Evolutionary conservation across 2,329 filamentous ascomycete species (phyloP).

Genomic region (Cladophialophora yegresii): DNA sequence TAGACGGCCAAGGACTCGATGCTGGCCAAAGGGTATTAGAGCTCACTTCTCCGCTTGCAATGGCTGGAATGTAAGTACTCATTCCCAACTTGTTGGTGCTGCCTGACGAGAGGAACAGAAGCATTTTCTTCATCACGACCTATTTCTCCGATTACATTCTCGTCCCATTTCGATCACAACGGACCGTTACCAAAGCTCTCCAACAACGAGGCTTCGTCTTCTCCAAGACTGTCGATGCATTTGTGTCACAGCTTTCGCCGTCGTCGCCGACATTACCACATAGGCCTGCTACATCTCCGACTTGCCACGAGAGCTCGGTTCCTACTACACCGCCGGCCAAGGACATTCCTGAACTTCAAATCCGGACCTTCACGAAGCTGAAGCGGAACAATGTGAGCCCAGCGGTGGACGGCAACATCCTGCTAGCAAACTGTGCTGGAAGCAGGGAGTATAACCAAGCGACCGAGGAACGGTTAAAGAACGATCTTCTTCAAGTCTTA

Average conservation of each 20-base stretch:
- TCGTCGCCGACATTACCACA: conserved; percentile 32
- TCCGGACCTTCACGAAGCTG: conserved; percentile 80
- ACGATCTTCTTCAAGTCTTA: conserved; percentile 36
- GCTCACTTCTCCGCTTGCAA: conserved; percentile 82
- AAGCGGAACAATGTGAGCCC: conserved; percentile 74
- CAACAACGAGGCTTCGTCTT: conserved; percentile 81
- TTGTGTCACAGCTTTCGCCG: conserved; percentile 57
- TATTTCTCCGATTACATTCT: conserved; percentile 98
- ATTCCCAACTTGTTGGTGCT: not conserved
- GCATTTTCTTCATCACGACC: conserved; percentile 98
- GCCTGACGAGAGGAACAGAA: conserved; percentile 46
- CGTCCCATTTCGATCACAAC: conserved; percentile 73
- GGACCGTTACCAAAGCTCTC: conserved; percentile 74
- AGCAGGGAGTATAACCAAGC: conserved; percentile 42
- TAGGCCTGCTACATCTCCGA: conserved; percentile 31
- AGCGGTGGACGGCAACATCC: conserved; percentile 66
- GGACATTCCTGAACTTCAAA: conserved; percentile 75
- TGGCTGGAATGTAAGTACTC: conserved; percentile 73
- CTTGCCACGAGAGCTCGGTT: conserved; percentile 41
- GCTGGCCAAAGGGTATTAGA: conserved; percentile 90
- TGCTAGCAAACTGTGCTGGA: conserved; percentile 80
- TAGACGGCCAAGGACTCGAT: conserved; percentile 86
- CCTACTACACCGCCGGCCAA: conserved; percentile 75
- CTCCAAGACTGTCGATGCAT: conserved; percentile 68
- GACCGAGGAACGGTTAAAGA: conserved; percentile 27